Percentiles rank a stretch among this genome's conserved stretches.
These are phyloP conservation scores for Saccharomycopsis sp. DNA, from an alignment of 805 yeast genomes.

Conservation along the genomic window DNA sequence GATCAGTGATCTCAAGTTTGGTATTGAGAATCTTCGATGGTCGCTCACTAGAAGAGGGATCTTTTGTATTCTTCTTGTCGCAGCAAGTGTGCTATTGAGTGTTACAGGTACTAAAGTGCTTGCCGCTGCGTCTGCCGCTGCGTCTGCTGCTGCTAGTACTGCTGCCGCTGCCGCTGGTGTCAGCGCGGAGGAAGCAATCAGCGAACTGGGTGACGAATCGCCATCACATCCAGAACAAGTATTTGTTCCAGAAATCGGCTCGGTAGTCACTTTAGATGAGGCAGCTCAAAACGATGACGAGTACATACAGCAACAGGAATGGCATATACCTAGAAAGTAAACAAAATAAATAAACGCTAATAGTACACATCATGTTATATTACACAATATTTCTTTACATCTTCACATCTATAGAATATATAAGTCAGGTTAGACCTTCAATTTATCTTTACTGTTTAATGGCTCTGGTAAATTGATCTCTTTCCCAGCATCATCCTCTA, in stretches of 20 bases:
- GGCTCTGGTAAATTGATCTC: not conserved
- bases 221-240: not conserved
- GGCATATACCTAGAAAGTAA: conserved; percentile 13
- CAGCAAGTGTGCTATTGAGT: conserved; percentile 20
- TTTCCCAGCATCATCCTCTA: not conserved
- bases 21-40: conserved; percentile 89
- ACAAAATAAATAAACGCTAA: not conserved
- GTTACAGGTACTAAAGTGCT: conserved; percentile 20
- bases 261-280: conserved; percentile 9
- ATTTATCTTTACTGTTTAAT: not conserved
- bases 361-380: too few species aligned
- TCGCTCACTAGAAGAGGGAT: conserved; percentile 86
- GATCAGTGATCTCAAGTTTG: conserved; percentile 74
- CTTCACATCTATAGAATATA: not conserved
- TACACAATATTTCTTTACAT: too few species aligned
- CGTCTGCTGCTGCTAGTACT: not conserved
- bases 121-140: not conserved
- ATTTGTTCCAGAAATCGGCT: not conserved
- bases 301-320: conserved; percentile 15
- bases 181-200: not conserved
- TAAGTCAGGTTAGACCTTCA: not conserved
- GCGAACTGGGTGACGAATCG: not conserved
- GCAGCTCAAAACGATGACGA: conserved; percentile 16
- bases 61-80: conserved; percentile 28
- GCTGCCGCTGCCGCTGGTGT: conserved; percentile 3